A percentile compares a stretch with the other conserved stretches of the same genome.
Evolutionary conservation across 1,284 basidiomycete species (phyloP).

Genomic region (Kwoniella shivajii): DNA sequence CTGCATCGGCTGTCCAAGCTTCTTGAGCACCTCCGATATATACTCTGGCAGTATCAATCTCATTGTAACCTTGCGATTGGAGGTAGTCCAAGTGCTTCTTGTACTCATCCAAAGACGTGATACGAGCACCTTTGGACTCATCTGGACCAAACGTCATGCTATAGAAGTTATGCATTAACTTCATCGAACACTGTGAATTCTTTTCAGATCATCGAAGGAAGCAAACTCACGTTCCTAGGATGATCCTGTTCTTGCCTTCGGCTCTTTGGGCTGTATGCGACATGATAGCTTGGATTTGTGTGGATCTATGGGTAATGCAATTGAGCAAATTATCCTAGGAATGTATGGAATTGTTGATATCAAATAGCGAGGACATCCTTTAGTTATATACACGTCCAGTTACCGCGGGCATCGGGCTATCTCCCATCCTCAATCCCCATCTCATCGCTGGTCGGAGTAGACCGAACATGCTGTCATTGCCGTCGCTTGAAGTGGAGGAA

Average conservation of each 20-base stretch:
- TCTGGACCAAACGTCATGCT: slow-evolving; percentile 46
- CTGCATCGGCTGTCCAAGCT: slow-evolving; percentile 28
- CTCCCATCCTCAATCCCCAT: not conserved
- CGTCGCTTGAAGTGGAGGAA: too few species aligned
- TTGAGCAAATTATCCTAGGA: too few species aligned
- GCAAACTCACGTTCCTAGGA: slow-evolving; percentile 13
- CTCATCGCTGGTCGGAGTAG: not conserved
- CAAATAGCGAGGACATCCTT: too few species aligned
- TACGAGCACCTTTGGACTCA: slow-evolving; percentile 29
- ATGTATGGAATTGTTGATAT: not conserved
- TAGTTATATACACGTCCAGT: too few species aligned
- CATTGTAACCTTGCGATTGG: slow-evolving; percentile 45
- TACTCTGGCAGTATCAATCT: slow-evolving; percentile 52
- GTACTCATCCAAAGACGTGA: slow-evolving; percentile 37
- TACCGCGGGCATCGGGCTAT: too few species aligned
- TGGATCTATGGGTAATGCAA: too few species aligned
- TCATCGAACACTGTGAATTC: not conserved
- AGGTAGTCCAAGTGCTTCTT: slow-evolving; percentile 50
- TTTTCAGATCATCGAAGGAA: not conserved
- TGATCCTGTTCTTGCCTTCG: slow-evolving; percentile 15
- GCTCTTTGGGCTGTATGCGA: slow-evolving; percentile 13
- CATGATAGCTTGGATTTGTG: not conserved
- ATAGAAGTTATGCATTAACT: slow-evolving; percentile 3
- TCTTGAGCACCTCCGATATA: slow-evolving; percentile 39
- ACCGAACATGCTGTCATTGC: not conserved